These are phyloP conservation scores for Periglandula ipomoeae DNA, from an alignment of 2,329 filamentous ascomycete genomes.

Conservation along the genomic window DNA sequence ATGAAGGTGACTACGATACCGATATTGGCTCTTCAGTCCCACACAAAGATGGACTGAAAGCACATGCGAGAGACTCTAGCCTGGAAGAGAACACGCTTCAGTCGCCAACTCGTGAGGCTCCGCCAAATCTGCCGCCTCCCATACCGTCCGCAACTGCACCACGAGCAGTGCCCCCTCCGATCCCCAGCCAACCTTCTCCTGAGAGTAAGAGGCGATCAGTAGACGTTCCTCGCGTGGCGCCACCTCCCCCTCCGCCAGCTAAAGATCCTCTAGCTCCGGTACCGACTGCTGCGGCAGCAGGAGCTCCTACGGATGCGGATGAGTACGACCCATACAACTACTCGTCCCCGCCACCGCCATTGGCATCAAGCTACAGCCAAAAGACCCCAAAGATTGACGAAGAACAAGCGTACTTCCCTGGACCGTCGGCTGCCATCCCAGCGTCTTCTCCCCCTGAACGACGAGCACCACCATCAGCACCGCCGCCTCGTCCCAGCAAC, in stretches of 20 bases:
- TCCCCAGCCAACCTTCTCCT: conserved; percentile 50
- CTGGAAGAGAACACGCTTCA: conserved; percentile 60
- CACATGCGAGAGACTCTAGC: conserved; percentile 69
- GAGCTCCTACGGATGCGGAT: conserved; percentile 38
- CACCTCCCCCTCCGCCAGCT: conserved; percentile 39
- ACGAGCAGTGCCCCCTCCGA: conserved; percentile 53
- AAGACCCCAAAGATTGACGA: conserved; percentile 35
- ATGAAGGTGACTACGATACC: conserved; percentile 96
- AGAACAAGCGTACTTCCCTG: conserved; percentile 35
- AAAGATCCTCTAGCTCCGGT: conserved; percentile 15
- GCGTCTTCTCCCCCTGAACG: conserved; percentile 29
- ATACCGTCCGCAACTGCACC: conserved; percentile 45
- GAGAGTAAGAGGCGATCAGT: conserved; percentile 51
- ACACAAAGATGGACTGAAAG: conserved; percentile 85
- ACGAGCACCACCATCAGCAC: conserved; percentile 32
- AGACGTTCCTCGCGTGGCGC: conserved; percentile 61
- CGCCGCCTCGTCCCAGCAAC: conserved; percentile 12
- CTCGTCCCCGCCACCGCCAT: conserved; percentile 21
- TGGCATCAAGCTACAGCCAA: conserved; percentile 20
- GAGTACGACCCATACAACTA: conserved; percentile 64
- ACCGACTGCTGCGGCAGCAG: not conserved
- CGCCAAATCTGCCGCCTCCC: conserved; percentile 44
- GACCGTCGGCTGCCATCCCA: conserved; percentile 33
- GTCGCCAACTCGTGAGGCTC: conserved; percentile 39
- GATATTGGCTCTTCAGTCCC: conserved; percentile 92